Conservation (phyloP, 768 basidiomycete species). For the Amanita subjunquillea region DNA sequence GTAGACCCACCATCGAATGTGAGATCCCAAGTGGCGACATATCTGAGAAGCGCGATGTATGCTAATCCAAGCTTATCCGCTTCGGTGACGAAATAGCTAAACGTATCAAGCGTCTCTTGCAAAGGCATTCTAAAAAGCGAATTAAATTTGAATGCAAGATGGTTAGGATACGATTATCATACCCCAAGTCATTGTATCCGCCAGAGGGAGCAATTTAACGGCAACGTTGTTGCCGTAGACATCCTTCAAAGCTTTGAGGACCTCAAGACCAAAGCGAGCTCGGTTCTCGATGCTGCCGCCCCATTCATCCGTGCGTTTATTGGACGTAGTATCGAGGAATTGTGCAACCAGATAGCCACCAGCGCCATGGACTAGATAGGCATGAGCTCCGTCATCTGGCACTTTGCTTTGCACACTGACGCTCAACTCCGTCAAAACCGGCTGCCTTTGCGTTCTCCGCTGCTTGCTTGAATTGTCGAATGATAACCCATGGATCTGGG, state of each 20-base stretch:
- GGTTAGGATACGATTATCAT: slow-evolving; percentile 1
- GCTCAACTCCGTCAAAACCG: slow-evolving; percentile 14
- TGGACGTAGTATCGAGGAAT: slow-evolving; percentile 38
- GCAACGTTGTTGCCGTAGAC: slow-evolving; percentile 36
- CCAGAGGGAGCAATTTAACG: slow-evolving; percentile 33
- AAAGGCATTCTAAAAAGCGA: slow-evolving; percentile 26
- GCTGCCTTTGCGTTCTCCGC: slow-evolving; percentile 38
- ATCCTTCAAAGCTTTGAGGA: slow-evolving; percentile 29
- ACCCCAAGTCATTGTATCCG: slow-evolving; percentile 37
- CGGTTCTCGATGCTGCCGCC: slow-evolving; percentile 53
- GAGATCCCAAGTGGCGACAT: slow-evolving; percentile 13
- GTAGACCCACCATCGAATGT: slow-evolving; percentile 19
- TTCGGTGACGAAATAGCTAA: slow-evolving; percentile 29
- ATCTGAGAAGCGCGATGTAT: slow-evolving; percentile 22
- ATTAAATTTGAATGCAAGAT: not conserved
- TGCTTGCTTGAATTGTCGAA: slow-evolving; percentile 30
- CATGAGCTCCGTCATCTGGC: not conserved
- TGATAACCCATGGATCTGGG: slow-evolving; percentile 28
- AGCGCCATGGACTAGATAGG: slow-evolving; percentile 28
- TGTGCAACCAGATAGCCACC: slow-evolving; percentile 37
- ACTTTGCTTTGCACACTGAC: slow-evolving; percentile 14
- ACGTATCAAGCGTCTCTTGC: slow-evolving; percentile 32
- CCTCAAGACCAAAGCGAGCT: slow-evolving; percentile 39
- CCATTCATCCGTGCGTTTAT: slow-evolving; percentile 45
- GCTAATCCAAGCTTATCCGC: slow-evolving; percentile 25